A percentile compares a stretch with the other conserved stretches of the same genome.
Evolutionary conservation across 257 asterid genomes (phyloP).

Genomic region (Penstemon newberryi): DNA sequence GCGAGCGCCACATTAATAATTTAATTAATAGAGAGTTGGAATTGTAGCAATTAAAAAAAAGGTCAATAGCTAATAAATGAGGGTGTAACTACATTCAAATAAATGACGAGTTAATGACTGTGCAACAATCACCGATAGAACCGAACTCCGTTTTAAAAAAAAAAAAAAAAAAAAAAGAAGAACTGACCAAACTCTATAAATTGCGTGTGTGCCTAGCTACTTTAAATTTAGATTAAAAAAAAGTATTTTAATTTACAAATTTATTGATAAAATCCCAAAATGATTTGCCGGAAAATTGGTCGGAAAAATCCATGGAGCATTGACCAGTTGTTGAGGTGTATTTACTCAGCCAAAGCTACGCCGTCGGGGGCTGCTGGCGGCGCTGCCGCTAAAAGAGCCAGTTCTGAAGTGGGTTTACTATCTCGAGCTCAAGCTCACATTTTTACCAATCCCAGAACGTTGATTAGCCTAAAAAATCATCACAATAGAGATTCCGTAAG

Average conservation of each 20-base stretch:
- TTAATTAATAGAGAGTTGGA: neutral
- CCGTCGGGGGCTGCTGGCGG: constrained; percentile 26
- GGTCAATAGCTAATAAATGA: neutral
- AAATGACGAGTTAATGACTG: too few relatives aligned
- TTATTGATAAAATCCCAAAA: constrained; percentile 17
- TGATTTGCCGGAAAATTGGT: constrained; percentile 57
- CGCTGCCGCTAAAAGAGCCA: constrained; percentile 14
- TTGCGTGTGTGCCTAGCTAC: neutral
- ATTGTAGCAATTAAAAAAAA: neutral
- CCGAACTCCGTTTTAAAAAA: too few relatives aligned
- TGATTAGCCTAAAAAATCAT: constrained; percentile 31
- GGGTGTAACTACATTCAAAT: constrained; percentile 18
- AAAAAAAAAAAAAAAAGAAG: too few relatives aligned
- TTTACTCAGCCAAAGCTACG: constrained; percentile 37
- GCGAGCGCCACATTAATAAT: too few relatives aligned
- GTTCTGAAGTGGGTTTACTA: constrained; percentile 25
- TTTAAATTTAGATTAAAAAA: neutral
- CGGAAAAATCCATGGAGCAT: constrained; percentile 39
- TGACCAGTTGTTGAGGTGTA: constrained; percentile 48
- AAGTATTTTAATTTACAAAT: too few relatives aligned
- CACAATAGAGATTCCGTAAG: constrained; percentile 38
- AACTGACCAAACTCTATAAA: neutral
- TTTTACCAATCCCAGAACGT: constrained; percentile 31
- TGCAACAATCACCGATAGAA: too few relatives aligned
- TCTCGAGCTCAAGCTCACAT: constrained; percentile 30